phyloP scores from a whole-genome alignment of 257 asterid species.

The Lithospermum erythrorhizon region DNA sequence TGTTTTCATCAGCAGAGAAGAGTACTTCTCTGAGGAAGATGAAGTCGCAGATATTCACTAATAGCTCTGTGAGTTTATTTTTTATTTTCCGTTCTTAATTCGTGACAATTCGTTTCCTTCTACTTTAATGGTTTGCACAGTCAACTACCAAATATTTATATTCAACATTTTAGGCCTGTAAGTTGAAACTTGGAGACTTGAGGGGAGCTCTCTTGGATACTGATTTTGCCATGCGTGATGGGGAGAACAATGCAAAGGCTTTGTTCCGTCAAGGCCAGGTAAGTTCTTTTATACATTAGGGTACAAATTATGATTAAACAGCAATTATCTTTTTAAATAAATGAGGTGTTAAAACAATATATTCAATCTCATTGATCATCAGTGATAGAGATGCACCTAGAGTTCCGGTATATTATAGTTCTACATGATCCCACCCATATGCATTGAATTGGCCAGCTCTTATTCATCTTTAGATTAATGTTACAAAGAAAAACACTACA shows the following conservation, averaged over 20 bases:
- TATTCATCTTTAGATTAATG: neutral
- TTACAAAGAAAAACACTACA: neutral
- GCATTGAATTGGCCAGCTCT: neutral
- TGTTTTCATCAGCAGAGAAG: conserved; percentile 32
- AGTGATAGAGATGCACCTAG: neutral
- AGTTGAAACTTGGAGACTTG: conserved; percentile 77
- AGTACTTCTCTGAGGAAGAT: conserved; percentile 60
- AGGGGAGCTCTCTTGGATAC: conserved; percentile 88
- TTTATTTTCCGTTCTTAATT: conserved; percentile 1
- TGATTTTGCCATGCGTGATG: conserved; percentile 94
- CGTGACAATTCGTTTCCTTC: neutral
- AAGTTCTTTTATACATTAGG: conserved; percentile 2
- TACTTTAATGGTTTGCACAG: conserved; percentile 2
- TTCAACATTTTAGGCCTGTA: conserved; percentile 55
- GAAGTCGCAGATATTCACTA: conserved; percentile 82
- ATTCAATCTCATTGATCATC: neutral
- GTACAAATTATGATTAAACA: neutral
- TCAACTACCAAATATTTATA: neutral
- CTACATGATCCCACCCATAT: neutral
- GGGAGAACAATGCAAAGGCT: conserved; percentile 91
- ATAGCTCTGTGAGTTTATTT: conserved; percentile 79
- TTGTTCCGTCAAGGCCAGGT: conserved; percentile 99
- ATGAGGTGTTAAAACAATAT: neutral
- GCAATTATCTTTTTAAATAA: neutral
- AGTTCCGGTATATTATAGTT: neutral